Conservation (phyloP, 352 stramenopile species). For the Blastocystis sp. region DNA sequence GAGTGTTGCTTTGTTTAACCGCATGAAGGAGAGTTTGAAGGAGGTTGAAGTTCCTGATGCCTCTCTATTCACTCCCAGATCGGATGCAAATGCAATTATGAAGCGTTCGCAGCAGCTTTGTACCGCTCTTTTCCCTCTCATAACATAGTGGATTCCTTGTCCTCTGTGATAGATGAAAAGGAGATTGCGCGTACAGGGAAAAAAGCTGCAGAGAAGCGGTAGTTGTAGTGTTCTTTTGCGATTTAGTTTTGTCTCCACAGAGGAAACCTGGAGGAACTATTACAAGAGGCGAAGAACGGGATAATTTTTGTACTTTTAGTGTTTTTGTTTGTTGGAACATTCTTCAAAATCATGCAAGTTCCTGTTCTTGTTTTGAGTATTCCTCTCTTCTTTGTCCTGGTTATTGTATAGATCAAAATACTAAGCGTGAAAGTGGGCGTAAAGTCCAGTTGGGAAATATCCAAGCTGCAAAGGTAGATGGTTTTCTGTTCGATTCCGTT, state of each 20-base stretch:
- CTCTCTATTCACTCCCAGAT: not conserved
- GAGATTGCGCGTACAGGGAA: not conserved
- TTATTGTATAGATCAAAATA: constrained; percentile 81
- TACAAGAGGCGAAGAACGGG: not conserved
- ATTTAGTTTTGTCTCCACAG: not conserved
- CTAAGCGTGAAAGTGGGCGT: constrained; percentile 90
- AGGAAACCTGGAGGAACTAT: not conserved
- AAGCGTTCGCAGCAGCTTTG: not conserved
- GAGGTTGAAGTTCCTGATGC: not conserved
- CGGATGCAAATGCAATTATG: not conserved
- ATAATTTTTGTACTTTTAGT: not conserved
- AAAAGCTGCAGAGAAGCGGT: not conserved
- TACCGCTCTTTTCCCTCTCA: not conserved
- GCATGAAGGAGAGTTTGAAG: not conserved
- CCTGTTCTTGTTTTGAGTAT: constrained; percentile 60
- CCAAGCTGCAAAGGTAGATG: constrained; percentile 78
- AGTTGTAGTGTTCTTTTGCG: not conserved
- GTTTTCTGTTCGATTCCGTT: not conserved
- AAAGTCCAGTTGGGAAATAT: constrained; percentile 97
- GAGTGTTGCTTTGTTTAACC: not conserved
- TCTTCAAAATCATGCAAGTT: constrained; percentile 54
- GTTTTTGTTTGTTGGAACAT: not conserved
- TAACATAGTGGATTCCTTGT: not conserved
- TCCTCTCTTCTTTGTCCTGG: not conserved
- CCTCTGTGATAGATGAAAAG: not conserved